A percentile compares a stretch with the other conserved stretches of the same genome.
Evolutionary conservation across 768 basidiomycete species (phyloP).

Genomic region (Pisolithus marmoratus): DNA sequence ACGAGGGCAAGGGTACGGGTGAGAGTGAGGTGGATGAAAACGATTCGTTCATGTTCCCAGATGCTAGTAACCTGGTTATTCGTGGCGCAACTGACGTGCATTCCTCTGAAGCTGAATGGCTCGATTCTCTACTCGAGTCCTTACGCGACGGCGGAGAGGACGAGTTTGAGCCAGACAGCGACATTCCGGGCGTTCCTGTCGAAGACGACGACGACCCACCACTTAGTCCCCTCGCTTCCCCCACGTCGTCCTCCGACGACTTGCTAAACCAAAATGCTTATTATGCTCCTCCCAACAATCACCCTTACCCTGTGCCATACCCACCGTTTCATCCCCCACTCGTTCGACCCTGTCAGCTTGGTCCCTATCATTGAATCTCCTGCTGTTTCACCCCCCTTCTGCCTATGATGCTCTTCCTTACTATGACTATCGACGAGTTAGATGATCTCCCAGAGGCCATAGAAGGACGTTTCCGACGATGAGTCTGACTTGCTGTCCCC

Average conservation of each 20-base stretch:
- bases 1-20: constrained; percentile 45
- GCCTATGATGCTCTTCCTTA: constrained; percentile 57
- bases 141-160: constrained; percentile 70
- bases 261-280: constrained; percentile 50
- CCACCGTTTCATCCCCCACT: constrained; percentile 56
- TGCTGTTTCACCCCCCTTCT: constrained; percentile 32
- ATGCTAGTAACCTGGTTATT: constrained; percentile 53
- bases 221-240: constrained; percentile 60
- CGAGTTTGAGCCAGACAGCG: constrained; percentile 43
- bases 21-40: constrained; percentile 36
- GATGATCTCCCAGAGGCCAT: constrained; percentile 76
- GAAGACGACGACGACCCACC: constrained; percentile 58
- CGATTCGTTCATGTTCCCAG: constrained; percentile 79
- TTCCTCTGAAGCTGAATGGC: constrained; percentile 72
- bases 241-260: constrained; percentile 76
- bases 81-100: constrained; percentile 27
- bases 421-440: constrained; percentile 52
- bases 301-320: constrained; percentile 62
- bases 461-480: constrained; percentile 81
- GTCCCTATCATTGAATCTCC: constrained; percentile 38
- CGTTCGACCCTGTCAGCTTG: constrained; percentile 46
- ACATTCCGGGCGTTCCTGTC: constrained; percentile 38
- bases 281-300: constrained; percentile 41
- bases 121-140: constrained; percentile 73
- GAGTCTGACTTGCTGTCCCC: constrained; percentile 70